Base-by-base conservation (phyloP, 1,139 yeast genomes). In the Zygoascus meyerae region DNA sequence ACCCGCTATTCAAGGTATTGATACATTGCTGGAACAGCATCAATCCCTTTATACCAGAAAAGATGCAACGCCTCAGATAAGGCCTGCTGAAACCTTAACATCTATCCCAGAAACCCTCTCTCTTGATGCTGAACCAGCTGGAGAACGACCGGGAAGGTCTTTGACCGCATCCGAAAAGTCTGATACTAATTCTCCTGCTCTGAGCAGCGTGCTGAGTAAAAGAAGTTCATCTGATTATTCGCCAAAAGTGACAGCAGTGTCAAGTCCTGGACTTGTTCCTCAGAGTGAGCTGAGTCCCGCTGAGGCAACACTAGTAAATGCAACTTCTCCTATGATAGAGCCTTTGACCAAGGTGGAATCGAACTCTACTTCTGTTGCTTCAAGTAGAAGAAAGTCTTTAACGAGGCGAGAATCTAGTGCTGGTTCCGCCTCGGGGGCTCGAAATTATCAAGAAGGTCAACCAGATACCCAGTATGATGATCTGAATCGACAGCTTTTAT, bases 401-500 rank as follows among this genome's bases (percentile, higher is more conserved):
- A 17, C 34, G 5, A 30, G 42, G 10, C 12, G 42, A 10, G 42
- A 26, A 2, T 40, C 42, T 16, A 16, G 18, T 16, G 34, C 11
- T 3, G 32, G 42, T 17, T 39, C 35, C 10, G 39, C 30, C 12
- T 18, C 42, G 16, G 44, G 30, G 5, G 30, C 30, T 9, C 12
- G 3, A 7, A 35, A 18, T 21, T n/a, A 9, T 18, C 39, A 16
- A 6, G 35, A 36, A 9, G 42, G 14, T 11, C 47, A 45, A 6
- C 39, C 17, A 6, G 35, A 36, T n/a, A 40, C 14, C 8, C 47
- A 45, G 9, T 16, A 17, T n/a, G 43, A 40, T 15, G 41, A 47
- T 26, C 44, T 17, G 33, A 50, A 17, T 44, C 17, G 30, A 18
- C 40, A 42, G 17, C 31, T 73, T 11, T 71, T 72, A 39, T 77